phyloP scores from a whole-genome alignment of 495 filamentous ascomycete genomes.

The Penicillium turbatum region DNA sequence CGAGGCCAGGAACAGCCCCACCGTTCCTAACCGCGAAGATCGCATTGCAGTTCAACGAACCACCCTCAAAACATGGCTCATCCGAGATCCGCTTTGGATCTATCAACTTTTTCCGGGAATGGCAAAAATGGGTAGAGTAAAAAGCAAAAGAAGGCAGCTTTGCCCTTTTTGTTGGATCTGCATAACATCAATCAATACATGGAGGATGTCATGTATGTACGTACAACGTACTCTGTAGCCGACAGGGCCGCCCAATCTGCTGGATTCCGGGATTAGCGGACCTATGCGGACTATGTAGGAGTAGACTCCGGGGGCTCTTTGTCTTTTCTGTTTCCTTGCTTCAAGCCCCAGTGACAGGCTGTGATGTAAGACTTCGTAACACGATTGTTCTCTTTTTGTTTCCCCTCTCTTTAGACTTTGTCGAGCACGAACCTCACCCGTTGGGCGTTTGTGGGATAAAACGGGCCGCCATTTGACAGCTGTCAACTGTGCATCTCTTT shows the following conservation, averaged over 20 bases:
- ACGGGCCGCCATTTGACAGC: slow-evolving; percentile 1
- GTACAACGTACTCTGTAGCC: not conserved
- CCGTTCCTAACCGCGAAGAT: not conserved
- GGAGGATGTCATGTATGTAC: not conserved
- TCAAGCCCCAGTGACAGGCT: no score
- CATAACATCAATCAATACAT: not conserved
- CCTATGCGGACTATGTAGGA: not conserved
- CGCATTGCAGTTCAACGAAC: not conserved
- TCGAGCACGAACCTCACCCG: slow-evolving; percentile 7
- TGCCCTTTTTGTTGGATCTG: not conserved
- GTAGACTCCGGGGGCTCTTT: not conserved
- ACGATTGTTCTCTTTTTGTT: not conserved
- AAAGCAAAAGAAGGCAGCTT: slow-evolving; percentile 1
- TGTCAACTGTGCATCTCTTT: slow-evolving; percentile 7
- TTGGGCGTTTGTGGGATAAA: slow-evolving; percentile 4
- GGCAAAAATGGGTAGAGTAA: not conserved
- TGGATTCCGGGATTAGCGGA: slow-evolving; percentile 1
- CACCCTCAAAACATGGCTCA: not conserved
- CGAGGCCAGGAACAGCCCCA: slow-evolving; percentile 4
- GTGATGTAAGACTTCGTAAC: not conserved
- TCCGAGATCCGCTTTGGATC: slow-evolving; percentile 5
- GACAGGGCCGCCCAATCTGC: not conserved
- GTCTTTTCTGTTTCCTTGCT: not conserved
- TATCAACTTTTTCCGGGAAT: not conserved
- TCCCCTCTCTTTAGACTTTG: not conserved